A percentile compares a stretch with the other conserved stretches of the same genome.
Evolutionary conservation across 768 basidiomycete species (phyloP).

Genomic region (Leccinum obscurum): DNA sequence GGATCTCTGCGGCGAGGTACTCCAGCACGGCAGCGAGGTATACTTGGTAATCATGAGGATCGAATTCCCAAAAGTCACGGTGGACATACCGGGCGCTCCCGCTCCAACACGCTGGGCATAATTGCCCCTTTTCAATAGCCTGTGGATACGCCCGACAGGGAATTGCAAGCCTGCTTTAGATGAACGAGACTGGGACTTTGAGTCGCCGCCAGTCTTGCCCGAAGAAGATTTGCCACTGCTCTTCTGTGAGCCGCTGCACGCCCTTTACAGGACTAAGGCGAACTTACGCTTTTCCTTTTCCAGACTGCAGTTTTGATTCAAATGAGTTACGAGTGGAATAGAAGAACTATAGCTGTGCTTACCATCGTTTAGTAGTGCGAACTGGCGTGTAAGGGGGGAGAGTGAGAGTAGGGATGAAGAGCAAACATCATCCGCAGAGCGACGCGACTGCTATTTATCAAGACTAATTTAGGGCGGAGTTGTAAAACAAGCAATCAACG

Average conservation of each 20-base stretch:
- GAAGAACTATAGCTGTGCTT: background rate
- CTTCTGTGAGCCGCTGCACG: conserved; percentile 1
- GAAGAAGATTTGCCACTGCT: conserved; percentile 46
- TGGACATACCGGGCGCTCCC: conserved; percentile 59
- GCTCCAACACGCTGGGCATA: conserved; percentile 71
- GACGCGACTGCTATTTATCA: conserved; percentile 35
- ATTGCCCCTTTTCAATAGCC: conserved; percentile 72
- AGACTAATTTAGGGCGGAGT: conserved; percentile 31
- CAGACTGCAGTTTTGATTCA: conserved; percentile 38
- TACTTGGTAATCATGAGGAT: conserved; percentile 41
- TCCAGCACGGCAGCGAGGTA: conserved; percentile 86
- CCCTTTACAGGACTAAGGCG: conserved; percentile 5
- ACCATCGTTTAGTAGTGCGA: conserved; percentile 34
- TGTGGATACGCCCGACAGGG: conserved; percentile 83
- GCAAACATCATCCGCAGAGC: background rate
- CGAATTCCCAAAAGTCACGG: background rate
- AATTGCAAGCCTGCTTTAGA: conserved; percentile 65
- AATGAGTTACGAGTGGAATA: conserved; percentile 8
- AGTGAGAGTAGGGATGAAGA: conserved; percentile 19
- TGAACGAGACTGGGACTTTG: conserved; percentile 68
- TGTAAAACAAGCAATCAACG: conserved; percentile 33
- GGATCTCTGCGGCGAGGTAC: conserved; percentile 84
- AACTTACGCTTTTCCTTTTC: conserved; percentile 55
- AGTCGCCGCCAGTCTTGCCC: conserved; percentile 49
- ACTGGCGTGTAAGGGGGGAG: conserved; percentile 17